phyloP scores from a whole-genome alignment of 352 stramenopile species.

The Pythium grandisporangium region DNA sequence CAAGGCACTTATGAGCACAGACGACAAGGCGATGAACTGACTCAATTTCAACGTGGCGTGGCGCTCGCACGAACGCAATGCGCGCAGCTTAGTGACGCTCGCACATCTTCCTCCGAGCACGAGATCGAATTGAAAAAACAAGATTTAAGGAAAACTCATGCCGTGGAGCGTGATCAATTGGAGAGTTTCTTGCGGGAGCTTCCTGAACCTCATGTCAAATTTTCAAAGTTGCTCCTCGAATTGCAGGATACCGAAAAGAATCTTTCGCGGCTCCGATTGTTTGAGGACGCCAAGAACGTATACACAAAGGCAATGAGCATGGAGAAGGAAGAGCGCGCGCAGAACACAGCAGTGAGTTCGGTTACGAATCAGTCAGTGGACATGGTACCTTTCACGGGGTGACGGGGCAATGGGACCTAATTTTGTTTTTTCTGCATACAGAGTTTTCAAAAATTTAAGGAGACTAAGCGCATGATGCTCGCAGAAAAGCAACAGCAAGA shows the following conservation, averaged over 20 bases:
- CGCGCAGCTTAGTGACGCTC: slow-evolving; percentile 21
- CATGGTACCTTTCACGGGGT: background rate
- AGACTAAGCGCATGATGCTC: slow-evolving; percentile 37
- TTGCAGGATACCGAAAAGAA: slow-evolving; percentile 67
- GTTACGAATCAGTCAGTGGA: background rate
- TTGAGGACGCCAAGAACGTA: slow-evolving; percentile 70
- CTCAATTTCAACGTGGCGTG: slow-evolving; percentile 36
- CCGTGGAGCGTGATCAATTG: slow-evolving; percentile 46
- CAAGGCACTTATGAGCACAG: slow-evolving; percentile 46
- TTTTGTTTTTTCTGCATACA: slow-evolving; percentile 4
- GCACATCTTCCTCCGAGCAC: slow-evolving; percentile 16
- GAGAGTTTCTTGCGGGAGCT: slow-evolving; percentile 50
- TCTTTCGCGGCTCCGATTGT: slow-evolving; percentile 42
- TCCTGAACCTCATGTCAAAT: slow-evolving; percentile 52
- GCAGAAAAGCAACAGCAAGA: slow-evolving; percentile 47
- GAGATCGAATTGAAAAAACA: slow-evolving; percentile 37
- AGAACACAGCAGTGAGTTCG: slow-evolving; percentile 18
- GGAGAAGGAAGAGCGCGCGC: slow-evolving; percentile 41
- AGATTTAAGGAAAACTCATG: slow-evolving; percentile 49
- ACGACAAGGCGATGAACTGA: slow-evolving; percentile 33
- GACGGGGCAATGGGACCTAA: no score
- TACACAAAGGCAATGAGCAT: slow-evolving; percentile 44
- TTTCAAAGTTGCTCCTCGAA: slow-evolving; percentile 59
- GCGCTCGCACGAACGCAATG: slow-evolving; percentile 26
- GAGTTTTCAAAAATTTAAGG: slow-evolving; percentile 56